Percentiles rank a stretch among this genome's conserved stretches.
Conservation (phyloP, 805 yeast genomes). For the Yarrowia sp. region DNA sequence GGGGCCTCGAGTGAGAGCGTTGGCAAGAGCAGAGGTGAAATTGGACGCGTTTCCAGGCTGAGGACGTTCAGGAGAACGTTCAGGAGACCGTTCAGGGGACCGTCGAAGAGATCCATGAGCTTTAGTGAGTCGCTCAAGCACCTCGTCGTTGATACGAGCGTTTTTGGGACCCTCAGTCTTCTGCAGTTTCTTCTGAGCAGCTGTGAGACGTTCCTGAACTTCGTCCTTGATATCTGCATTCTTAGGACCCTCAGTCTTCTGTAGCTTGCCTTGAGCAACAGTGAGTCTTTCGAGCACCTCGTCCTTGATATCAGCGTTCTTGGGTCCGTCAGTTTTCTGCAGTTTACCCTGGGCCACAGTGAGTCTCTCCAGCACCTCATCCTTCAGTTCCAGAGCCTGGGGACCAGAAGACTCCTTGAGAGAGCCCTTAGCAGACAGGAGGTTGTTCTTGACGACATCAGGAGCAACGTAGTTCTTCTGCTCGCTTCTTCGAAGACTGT, state of each 20-base stretch:
- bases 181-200: constrained; percentile 11
- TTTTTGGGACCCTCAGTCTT: constrained; percentile 15
- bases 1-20: constrained; percentile 3
- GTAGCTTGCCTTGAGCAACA: constrained; percentile 5
- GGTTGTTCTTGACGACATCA: constrained; percentile 30
- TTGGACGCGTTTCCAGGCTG: not conserved
- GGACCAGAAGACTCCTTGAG: constrained; percentile 24
- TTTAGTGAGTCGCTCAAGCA: constrained; percentile 12
- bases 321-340: not conserved
- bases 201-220: constrained; percentile 12
- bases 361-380: constrained; percentile 11
- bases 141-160: constrained; percentile 5
- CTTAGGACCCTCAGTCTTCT: constrained; percentile 12
- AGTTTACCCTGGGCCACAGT: constrained; percentile 9
- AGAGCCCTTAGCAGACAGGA: constrained; percentile 30
- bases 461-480: constrained; percentile 31
- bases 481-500: constrained; percentile 30
- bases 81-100: constrained; percentile 15
- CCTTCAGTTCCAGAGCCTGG: not conserved
- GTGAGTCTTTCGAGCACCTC: constrained; percentile 17
- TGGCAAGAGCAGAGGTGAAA: constrained; percentile 13
- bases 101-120: constrained; percentile 3
- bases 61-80: not conserved
- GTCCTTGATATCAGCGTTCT: constrained; percentile 16
- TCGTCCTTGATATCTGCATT: constrained; percentile 9